Percentiles rank a stretch among this genome's conserved stretches.
phyloP scores from a whole-genome alignment of 805 yeast species.

The Saturnispora saitoi region DNA sequence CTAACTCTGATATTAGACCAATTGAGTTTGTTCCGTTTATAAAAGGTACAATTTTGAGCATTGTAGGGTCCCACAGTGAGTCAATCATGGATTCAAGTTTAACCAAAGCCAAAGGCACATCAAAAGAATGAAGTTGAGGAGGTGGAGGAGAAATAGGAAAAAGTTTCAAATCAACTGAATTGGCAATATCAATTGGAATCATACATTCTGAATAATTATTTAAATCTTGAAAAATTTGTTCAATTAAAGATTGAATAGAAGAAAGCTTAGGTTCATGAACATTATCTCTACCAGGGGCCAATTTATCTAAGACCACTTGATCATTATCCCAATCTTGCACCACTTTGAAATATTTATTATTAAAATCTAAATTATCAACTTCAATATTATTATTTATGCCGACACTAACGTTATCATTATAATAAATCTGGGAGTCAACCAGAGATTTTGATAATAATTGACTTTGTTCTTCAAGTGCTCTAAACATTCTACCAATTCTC shows the following conservation, averaged over 20 bases:
- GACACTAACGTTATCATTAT: slow-evolving; percentile 21
- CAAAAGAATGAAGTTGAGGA: slow-evolving; percentile 63
- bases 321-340: slow-evolving; percentile 25
- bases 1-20: slow-evolving; percentile 62
- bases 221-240: slow-evolving; percentile 88
- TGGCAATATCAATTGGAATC: slow-evolving; percentile 85
- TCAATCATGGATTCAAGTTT: slow-evolving; percentile 66
- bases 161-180: slow-evolving; percentile 86
- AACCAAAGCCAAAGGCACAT: slow-evolving; percentile 90
- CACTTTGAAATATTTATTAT: slow-evolving; percentile 24
- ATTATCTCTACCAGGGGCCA: slow-evolving; percentile 15
- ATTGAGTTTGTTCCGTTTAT: slow-evolving; percentile 87
- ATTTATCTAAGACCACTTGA: slow-evolving; percentile 18
- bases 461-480: slow-evolving; percentile 83
- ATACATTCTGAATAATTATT: slow-evolving; percentile 94
- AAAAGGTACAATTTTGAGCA: slow-evolving; percentile 77
- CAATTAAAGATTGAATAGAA: slow-evolving; percentile 66
- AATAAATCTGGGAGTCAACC: slow-evolving; percentile 36
- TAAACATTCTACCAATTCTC: slow-evolving; percentile 81
- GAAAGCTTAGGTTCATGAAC: slow-evolving; percentile 27
- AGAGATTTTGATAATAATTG: slow-evolving; percentile 56
- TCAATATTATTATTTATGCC: not conserved
- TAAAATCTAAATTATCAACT: slow-evolving; percentile 9
- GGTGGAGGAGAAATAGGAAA: slow-evolving; percentile 85
- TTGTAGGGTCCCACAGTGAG: slow-evolving; percentile 95